Evolutionary conservation across 2,329 filamentous ascomycete genomes (phyloP).

Genomic region (Xylaria arbuscula): DNA sequence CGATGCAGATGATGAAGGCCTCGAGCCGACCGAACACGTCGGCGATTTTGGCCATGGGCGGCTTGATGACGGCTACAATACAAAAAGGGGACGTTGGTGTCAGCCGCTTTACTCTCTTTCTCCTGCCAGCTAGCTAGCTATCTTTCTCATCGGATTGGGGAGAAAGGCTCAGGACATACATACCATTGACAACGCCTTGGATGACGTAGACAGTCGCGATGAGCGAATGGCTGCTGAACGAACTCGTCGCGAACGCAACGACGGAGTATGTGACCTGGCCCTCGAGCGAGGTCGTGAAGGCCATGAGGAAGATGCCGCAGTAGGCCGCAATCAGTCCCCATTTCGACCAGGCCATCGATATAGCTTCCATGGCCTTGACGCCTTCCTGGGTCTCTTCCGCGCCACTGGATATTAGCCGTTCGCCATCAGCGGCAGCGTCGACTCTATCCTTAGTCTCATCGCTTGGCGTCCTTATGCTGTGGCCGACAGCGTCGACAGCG

Average conservation of each 20-base stretch:
- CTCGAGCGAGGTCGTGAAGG: conserved; percentile 74
- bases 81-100: not conserved
- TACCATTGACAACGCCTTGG: conserved; percentile 37
- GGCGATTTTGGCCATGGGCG: conserved; percentile 70
- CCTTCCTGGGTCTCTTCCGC: conserved; percentile 45
- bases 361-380: conserved; percentile 50
- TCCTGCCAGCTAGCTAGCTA: not conserved
- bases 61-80: conserved; percentile 64
- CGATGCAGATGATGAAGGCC: conserved; percentile 64
- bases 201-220: conserved; percentile 39
- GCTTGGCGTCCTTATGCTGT: conserved; percentile 8
- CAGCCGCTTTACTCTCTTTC: conserved; percentile 2
- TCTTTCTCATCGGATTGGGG: not conserved
- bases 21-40: conserved; percentile 72
- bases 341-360: conserved; percentile 49
- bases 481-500: not conserved
- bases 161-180: conserved; percentile 1
- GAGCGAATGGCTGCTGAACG: conserved; percentile 40
- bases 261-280: conserved; percentile 71
- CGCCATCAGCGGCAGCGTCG: not conserved
- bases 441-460: not conserved
- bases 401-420: conserved; percentile 4
- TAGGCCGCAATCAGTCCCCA: conserved; percentile 49
- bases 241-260: conserved; percentile 60
- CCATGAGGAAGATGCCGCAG: conserved; percentile 64